Evolutionary conservation across 1,284 basidiomycete species (phyloP), one percentile per base, ranked within the genome.

Genomic region (Tausonia pullulans): DNA sequence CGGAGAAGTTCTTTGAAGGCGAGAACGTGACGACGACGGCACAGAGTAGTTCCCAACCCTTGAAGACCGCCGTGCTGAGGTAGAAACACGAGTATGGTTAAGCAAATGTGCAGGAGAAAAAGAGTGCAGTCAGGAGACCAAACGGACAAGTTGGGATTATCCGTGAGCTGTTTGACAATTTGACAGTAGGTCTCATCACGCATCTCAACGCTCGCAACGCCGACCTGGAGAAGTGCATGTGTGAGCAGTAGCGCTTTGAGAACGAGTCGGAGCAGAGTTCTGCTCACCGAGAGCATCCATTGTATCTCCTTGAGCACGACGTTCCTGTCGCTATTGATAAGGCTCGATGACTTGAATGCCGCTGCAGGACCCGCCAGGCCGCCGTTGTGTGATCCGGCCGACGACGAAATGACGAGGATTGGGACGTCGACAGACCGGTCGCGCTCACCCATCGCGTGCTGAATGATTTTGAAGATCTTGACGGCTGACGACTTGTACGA

Each of bases 141-240:
- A 27, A 82, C 86, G 71, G 71, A 90, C 83, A 84, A 79, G 73
- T 81, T 86, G 3, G 89, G 85, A 73, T 95, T 95, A 56, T 81
- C 82, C 3, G 82, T 89, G 16, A 95, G 77, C 76, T 95, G 92
- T 74, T 95, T 95, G 82, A 94, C 86, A 45, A 90, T 71, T 71
- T 95, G 92, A 70, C 88, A 92, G 71, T 90, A 96, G 58, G 93
- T 86, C 77, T 95, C 92, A 74, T 96, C 92, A 67, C 92, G 78
- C 71, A 95, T 79, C 76, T 93, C 90, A 6, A 86, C 84, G 64
- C 88, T 83, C 2, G 80, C 76, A 48, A 95, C 79, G 2, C 89
- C 90, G 27, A 27, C 27, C 27, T 27, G 27, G 27, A 27, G 27
- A 27, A 27, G 27, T 27, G 27, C 27, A 27, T 27, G 27, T 27